Base-by-base conservation (phyloP, 2,329 filamentous ascomycete genomes). In the Pseudomassariella vexata region DNA sequence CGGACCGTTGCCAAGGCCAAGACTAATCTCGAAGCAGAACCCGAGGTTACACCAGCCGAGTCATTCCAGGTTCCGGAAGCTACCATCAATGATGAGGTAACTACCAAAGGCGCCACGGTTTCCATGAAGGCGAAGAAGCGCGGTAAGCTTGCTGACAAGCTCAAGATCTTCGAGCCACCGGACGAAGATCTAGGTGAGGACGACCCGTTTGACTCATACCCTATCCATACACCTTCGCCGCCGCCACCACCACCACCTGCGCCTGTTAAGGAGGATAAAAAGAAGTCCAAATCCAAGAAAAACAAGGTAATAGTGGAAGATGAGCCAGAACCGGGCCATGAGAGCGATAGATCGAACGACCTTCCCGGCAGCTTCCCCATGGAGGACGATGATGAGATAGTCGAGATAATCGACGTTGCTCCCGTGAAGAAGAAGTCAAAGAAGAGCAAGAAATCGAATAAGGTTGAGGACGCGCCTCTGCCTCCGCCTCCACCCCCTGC, bases 101-200 rank as follows among this genome's bases (percentile, higher is more conserved):
- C 57, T 46, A 59, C 56, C 30, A 60, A 56, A 37, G 39, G 50
- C 32, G 41, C 50, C 40, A 44, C 51, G 26, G 53, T 58, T 41
- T 58, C 61, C 36, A 62, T 63, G 56, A 71, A 67, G 49, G 57
- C 59, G 31, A 72, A 68, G 44, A 76, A 71, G 54, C 58, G 61
- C 37, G 64, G 64, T 39, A 76, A 70, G 50, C 68, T 78, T 49
- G 65, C 72, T 35, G 70, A 78, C 48, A 68, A 62, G 46, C 63
- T 76, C 39, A 74, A 66, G 53, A 65, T 68, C 19, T 78, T 78
- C 46, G 70, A 79, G 53, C 46, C 62, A 30, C 43, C 52, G 31
- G 52, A 60, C 32, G 58, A 67, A 40, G 52, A 57, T n/a, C n/a
- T n/a, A 30, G 46, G 45, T 15, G 44, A 49, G 16, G 45, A 45